Conservation (phyloP, 1,139 yeast species). For the Geotrichum citri-aurantii region DNA sequence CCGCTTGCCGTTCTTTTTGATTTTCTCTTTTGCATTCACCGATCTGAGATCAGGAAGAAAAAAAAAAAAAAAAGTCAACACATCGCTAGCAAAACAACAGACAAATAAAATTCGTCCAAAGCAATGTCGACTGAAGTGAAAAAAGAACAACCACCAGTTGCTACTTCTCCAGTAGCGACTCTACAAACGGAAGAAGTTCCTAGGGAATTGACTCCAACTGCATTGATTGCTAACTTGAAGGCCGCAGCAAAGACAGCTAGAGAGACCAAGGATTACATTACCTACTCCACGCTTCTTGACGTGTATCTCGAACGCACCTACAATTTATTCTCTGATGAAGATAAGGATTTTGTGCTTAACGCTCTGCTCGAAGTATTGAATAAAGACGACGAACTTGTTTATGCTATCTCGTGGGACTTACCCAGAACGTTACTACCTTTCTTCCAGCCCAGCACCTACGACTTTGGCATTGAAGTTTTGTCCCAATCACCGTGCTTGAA, state of each 20-base stretch:
- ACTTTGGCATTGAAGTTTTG: slow-evolving; percentile 27
- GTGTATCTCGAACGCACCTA: slow-evolving; percentile 41
- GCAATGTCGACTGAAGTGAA: too few species aligned
- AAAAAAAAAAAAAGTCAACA: too few species aligned
- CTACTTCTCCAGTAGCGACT: too few species aligned
- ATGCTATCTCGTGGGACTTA: slow-evolving; percentile 84
- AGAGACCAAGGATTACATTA: slow-evolving; percentile 51
- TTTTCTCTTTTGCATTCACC: too few species aligned
- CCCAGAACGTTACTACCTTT: slow-evolving; percentile 53
- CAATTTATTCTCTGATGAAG: slow-evolving; percentile 37
- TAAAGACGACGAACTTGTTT: slow-evolving; percentile 41
- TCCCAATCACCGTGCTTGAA: slow-evolving; percentile 4
- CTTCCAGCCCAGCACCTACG: slow-evolving; percentile 25
- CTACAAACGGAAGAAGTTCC: background rate
- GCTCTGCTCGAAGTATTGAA: slow-evolving; percentile 42
- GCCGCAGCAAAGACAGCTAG: background rate
- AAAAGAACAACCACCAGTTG: too few species aligned
- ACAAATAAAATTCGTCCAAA: too few species aligned
- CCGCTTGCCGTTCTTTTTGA: too few species aligned
- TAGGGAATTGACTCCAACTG: background rate
- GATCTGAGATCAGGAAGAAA: too few species aligned
- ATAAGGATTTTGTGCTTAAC: slow-evolving; percentile 42
- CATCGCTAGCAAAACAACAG: too few species aligned
- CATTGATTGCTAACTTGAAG: background rate
- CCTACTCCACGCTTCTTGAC: slow-evolving; percentile 68